These are phyloP conservation scores for Funneliformis caledonium DNA, from an alignment of 371 early-diverging fungal species.

Conservation along the genomic window DNA sequence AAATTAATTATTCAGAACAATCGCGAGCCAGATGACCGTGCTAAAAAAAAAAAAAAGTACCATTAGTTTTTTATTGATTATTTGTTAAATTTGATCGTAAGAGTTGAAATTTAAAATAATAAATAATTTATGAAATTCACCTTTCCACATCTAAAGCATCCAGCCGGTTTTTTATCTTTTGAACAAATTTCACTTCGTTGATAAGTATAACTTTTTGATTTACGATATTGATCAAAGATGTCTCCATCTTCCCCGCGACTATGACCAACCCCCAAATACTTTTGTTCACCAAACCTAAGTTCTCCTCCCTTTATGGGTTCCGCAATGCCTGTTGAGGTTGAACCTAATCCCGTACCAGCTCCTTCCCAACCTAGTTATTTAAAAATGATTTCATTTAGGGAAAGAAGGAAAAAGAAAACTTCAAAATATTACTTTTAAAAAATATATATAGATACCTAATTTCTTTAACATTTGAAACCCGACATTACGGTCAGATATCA, in stretches of 20 bases:
- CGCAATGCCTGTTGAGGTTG: constrained; percentile 27
- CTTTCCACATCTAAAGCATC: constrained; percentile 39
- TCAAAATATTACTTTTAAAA: no score
- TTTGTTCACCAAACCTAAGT: constrained; percentile 33
- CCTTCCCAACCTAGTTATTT: constrained; percentile 35
- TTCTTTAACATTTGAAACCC: constrained; percentile 39
- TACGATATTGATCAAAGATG: constrained; percentile 40
- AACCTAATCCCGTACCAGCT: constrained; percentile 35
- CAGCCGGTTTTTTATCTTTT: constrained; percentile 38
- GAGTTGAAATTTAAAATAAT: not conserved
- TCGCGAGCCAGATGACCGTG: not conserved
- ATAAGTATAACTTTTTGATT: constrained; percentile 40
- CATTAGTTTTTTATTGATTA: not conserved
- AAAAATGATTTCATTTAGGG: not conserved
- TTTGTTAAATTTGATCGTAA: no score
- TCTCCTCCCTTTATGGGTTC: constrained; percentile 39
- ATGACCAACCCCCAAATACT: constrained; percentile 39
- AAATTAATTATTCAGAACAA: not conserved
- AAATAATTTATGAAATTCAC: constrained; percentile 3
- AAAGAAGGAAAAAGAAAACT: not conserved
- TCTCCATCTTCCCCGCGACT: constrained; percentile 29
- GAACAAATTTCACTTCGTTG: constrained; percentile 30
- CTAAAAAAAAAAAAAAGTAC: not conserved
- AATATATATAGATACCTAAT: constrained; percentile 5
- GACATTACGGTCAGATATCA: constrained; percentile 40